Evolutionary conservation across 2,329 filamentous ascomycete species (phyloP), one percentile per base, ranked within the genome.

Genomic region (Blumeria hordei): DNA sequence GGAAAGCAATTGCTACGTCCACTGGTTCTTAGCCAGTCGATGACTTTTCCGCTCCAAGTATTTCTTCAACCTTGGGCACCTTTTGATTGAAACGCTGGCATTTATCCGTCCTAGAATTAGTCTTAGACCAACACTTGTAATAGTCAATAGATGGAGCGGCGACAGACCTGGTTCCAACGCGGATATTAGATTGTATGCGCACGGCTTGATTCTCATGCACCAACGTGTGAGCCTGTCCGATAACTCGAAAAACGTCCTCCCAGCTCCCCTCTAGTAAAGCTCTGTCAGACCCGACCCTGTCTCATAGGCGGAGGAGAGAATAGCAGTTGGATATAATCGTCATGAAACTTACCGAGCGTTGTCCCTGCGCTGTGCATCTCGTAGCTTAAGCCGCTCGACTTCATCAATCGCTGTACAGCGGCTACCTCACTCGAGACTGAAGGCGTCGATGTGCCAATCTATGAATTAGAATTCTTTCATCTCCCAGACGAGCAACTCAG

Each of bases 341-440:
- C 10, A 6, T 16, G 1, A 3, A 45, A 9, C 41, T 57, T 71
- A 92, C 87, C 88, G 55, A 96, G 77, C 0, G 90, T 96, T 0
- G 90, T 95, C 11, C 90, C 92, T 1, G 88, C 88, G 32, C 85
- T 88, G 69, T 96, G 90, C 86, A 96, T 92, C 50, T 76, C 80
- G 66, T 88, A 90, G 59, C 78, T 81, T 59, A 96, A 68, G 1
- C 87, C 87, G 61, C 83, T 92, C 55, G 77, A 79, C 68, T 83
- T 80, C 62, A 98, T 75, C 37, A 96, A 74, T 56, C 81, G 79
- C 70, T 96, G 90, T 39, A 96, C 87, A 59, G 84, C 81, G 36
- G 90, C 90, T 34, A 98, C 80, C 66, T 96, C 85, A 61, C 82
- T 78, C 4, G 85, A 83, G 14, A 90, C 83, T 1, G 85, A 88